Evolutionary conservation across 1,284 basidiomycete genomes (phyloP), one percentile per base, ranked within the genome.

Genomic region (Ustilago loliicola): DNA sequence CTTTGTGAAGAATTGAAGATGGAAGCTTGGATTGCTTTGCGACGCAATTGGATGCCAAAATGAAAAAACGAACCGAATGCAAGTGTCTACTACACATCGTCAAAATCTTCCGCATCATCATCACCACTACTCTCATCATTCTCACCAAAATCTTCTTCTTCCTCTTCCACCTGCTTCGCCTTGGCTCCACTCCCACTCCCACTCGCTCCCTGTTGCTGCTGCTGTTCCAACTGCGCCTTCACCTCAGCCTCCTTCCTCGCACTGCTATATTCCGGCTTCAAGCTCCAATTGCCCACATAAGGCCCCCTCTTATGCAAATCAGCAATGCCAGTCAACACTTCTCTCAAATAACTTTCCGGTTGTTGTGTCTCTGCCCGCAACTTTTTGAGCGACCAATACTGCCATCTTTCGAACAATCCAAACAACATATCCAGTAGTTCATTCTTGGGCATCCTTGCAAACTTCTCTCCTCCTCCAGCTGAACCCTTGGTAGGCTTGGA

Each of bases 371-470:
- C 91, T 73, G 93, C 91, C 53, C 94, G 90, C 59, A 98, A 88
- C 19, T 91, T 89, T 75, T 92, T 92, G 85, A 97, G 91, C 69
- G 91, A 89, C 95, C 95, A 98, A 75, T 92, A 92, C 40, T 92
- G 91, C 68, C 91, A 90, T 62, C 93, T 91, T 66, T 91, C 90
- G 88, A 96, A 98, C 9, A 92, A 88, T 1, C 87, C 84, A 86
- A 98, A 96, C 32, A 98, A 90, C 72, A 92, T 87, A 86, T 98
- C 94, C 83, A 95, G 89, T 10, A 98, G 90, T 83, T 96, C 93
- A 88, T 94, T 93, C 68, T 92, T 90, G 25, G 95, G 93, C 88
- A 96, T 92, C 81, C 94, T 92, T 15, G 94, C 93, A 89, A 94
- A 93, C 80, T 94, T 93, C 87, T 95, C 84, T 15, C 66, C 53